Evolutionary conservation across 805 yeast species (phyloP).

Genomic region (Vanderwaltozyma polyspora): DNA sequence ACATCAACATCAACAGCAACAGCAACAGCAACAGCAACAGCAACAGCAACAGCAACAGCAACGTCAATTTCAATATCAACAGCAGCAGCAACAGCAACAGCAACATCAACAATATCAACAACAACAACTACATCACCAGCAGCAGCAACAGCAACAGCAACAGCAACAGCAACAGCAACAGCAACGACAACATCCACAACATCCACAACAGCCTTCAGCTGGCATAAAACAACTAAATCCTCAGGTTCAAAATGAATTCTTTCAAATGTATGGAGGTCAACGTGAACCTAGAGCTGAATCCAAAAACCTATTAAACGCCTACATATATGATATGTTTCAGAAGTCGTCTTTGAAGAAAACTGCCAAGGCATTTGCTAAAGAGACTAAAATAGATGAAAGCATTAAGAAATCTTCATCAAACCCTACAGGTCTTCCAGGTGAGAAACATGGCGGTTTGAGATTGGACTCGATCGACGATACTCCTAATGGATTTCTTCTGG

Average conservation of each 20-base stretch:
- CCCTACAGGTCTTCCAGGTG: neutral
- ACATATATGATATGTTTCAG: slow-evolving; percentile 73
- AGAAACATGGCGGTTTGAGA: neutral
- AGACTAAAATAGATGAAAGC: slow-evolving; percentile 46
- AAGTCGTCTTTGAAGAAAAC: slow-evolving; percentile 63
- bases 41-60: too few relatives aligned
- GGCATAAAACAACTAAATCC: too few relatives aligned
- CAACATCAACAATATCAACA: too few relatives aligned
- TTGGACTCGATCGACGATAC: slow-evolving; percentile 41
- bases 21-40: too few relatives aligned
- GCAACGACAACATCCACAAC: too few relatives aligned
- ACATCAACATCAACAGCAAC: neutral
- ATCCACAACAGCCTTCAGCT: too few relatives aligned
- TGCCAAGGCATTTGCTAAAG: slow-evolving; percentile 63
- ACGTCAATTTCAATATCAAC: too few relatives aligned
- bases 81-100: too few relatives aligned
- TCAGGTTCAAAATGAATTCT: neutral
- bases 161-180: too few relatives aligned
- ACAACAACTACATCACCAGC: too few relatives aligned
- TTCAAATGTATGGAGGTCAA: slow-evolving; percentile 1
- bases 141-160: too few relatives aligned
- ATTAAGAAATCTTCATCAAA: neutral
- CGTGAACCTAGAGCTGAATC: neutral
- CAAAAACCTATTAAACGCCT: slow-evolving; percentile 56
- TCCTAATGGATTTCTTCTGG: slow-evolving; percentile 77